A percentile compares a stretch with the other conserved stretches of the same genome.
phyloP scores from a whole-genome alignment of 768 basidiomycete genomes.

The Pulveroboletus ravenelii region DNA sequence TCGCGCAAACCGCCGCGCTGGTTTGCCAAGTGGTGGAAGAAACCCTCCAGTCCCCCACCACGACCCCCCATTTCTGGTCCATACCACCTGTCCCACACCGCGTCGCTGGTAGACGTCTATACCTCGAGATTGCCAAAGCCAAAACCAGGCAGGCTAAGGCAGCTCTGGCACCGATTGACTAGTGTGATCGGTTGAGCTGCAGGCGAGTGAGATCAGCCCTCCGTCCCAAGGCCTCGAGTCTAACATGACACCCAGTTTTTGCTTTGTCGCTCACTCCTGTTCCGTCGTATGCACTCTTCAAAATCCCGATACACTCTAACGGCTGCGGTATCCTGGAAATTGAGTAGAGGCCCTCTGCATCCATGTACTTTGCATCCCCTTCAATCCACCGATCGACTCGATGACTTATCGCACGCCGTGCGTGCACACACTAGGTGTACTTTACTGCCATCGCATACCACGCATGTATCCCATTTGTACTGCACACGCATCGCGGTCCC shows the following conservation, averaged over 20 bases:
- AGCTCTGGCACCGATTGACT: slow-evolving; percentile 25
- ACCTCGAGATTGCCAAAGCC: slow-evolving; percentile 12
- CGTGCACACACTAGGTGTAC: slow-evolving; percentile 18
- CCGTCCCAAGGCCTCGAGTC: neutral
- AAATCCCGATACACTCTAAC: neutral
- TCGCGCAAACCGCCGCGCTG: slow-evolving; percentile 11
- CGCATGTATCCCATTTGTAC: slow-evolving; percentile 18
- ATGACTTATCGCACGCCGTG: slow-evolving; percentile 19
- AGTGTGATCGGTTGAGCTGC: slow-evolving; percentile 15
- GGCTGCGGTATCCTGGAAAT: neutral
- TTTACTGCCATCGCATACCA: slow-evolving; percentile 8
- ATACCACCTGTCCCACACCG: slow-evolving; percentile 25
- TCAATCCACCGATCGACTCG: slow-evolving; percentile 18
- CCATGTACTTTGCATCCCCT: slow-evolving; percentile 15
- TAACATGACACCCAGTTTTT: neutral
- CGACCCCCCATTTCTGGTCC: slow-evolving; percentile 31
- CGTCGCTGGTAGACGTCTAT: slow-evolving; percentile 30
- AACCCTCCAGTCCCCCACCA: slow-evolving; percentile 11
- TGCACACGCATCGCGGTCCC: slow-evolving; percentile 8
- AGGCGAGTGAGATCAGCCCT: neutral
- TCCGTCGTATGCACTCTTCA: neutral
- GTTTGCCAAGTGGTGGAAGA: slow-evolving; percentile 30
- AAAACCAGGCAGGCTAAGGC: slow-evolving; percentile 24
- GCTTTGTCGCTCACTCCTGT: neutral
- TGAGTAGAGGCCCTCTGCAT: neutral